Evolutionary conservation across 169 alveolate genomes (phyloP), one percentile per base, ranked within the genome.

Genomic region (Plasmodium cynomolgi): DNA sequence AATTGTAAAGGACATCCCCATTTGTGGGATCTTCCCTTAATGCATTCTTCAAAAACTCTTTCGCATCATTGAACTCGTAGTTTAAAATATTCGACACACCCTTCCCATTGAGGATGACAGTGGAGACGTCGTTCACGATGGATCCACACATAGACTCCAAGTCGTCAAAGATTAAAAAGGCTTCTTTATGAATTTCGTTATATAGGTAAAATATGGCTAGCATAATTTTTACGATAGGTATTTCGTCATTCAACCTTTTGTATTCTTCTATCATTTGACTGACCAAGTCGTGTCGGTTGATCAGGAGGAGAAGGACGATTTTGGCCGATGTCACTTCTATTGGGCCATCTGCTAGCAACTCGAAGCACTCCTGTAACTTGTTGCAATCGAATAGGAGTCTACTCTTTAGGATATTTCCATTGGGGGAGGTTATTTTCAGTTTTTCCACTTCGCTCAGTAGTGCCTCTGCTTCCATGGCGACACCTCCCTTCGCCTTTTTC

Each of bases 121-220:
- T 17, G n/a, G 94, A 90, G 23, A 7, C 15, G 47, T 90, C 94
- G 72, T 90, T 90, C 39, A 81, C 58, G n/a, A 31, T 62, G 31
- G 94, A 41, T 41, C 44, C n/a, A 58, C 47, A 81, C 72, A 90
- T 58, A 26, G 94, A 90, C 82, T 90, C 94, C 33, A 90, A 68
- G 23, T 90, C 94, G 47, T 90, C 94, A 90, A 90, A 90, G 23
- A 80, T 79, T 80, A 90, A 80, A 90, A 90, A 90, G 37, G 91
- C 39, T 50, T 90, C 94, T 90, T 90, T 90, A 62, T 81, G 17
- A 90, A 79, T 90, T 80, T 90, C 83, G 44, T 80, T 56, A 90
- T 41, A 90, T 41, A 90, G 82, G 82, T 90, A 80, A 80, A 50
- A 90, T 15, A 90, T 81, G 47, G 94, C 94, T 80, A 90, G 37